Conservation (phyloP, 192 early-diverging fungal genomes). For the Backusella mclennaniae region DNA sequence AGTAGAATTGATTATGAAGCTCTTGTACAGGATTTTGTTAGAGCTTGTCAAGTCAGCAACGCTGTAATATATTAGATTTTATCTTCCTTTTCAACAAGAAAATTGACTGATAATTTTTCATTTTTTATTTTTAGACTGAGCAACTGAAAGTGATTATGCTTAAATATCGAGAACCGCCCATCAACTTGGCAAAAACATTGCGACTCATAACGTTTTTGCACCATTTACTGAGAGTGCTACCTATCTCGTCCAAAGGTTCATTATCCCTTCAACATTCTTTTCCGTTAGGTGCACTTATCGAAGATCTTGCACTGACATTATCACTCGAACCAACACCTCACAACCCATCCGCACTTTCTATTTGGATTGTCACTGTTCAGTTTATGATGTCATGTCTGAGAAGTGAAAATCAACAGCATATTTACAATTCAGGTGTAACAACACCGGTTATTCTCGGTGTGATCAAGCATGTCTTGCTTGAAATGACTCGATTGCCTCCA, state of each 20-base stretch:
- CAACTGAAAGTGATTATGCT: conserved; percentile 28
- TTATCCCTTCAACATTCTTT: conserved; percentile 3
- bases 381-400: conserved; percentile 35
- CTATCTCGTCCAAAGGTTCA: neutral
- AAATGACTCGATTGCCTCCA: conserved; percentile 25
- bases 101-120: neutral
- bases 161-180: conserved; percentile 33
- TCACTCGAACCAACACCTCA: conserved; percentile 16
- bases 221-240: conserved; percentile 20
- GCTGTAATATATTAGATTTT: conserved; percentile 15
- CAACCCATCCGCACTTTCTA: conserved; percentile 3
- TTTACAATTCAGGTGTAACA: conserved; percentile 31
- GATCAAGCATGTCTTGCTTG: conserved; percentile 31
- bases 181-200: conserved; percentile 25
- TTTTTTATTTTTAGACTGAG: conserved; percentile 19
- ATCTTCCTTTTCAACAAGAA: neutral
- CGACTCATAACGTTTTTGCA: conserved; percentile 32
- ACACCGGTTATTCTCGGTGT: conserved; percentile 26
- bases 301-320: conserved; percentile 25
- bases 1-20: conserved; percentile 25
- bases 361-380: conserved; percentile 35
- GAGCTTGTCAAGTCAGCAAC: conserved; percentile 23
- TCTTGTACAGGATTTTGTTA: conserved; percentile 26
- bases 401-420: neutral
- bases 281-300: conserved; percentile 29